Base-by-base conservation (phyloP, 2,329 filamentous ascomycete genomes). In the Arthrobotrys conoides region DNA sequence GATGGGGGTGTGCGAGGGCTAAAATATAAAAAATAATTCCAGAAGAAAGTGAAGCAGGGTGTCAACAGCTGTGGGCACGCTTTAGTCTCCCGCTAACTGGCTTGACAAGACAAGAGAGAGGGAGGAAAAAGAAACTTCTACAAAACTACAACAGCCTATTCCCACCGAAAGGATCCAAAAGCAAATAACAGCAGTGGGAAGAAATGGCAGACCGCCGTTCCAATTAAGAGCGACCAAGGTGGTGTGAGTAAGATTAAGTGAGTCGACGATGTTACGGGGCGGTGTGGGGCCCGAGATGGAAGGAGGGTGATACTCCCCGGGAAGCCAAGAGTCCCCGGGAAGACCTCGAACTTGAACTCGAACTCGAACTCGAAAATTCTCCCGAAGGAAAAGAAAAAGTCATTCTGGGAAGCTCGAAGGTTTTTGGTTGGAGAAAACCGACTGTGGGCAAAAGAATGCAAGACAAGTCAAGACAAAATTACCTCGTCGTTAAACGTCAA, bases 21-120 rank as follows among this genome's bases (percentile, higher is more conserved):
- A 77, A 77, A 77, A 77, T 77, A 77, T 77, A 77, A 71, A 77
- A 65, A 66, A 76, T 71, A 66, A 77, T 77, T 77, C 73, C 68
- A 71, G 73, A 77, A 76, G 69, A 76, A 71, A 63, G 61, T 76
- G 73, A 59, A 77, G 73, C 68, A 77, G 67, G 72, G 67, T 71
- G 73, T 77, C 67, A 77, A 71, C 53, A 71, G 73, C 59, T 76
- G 73, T 77, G 73, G 73, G 73, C 73, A 66, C 53, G 14, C 66
- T 61, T 44, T 71, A 77, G 73, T 71, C 61, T 77, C 73, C 73
- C 73, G 67, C 67, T 67, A 76, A 53, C 24, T 53, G 10, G 24
- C 24, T 53, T n/a, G 24, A 44, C 16, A 57, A 55, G n/a, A n/a
- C n/a, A n/a, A n/a, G n/a, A n/a, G n/a, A n/a, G n/a, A 33, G 14